phyloP scores from a whole-genome alignment of 306 rosid genomes.

The Casuarina glauca region DNA sequence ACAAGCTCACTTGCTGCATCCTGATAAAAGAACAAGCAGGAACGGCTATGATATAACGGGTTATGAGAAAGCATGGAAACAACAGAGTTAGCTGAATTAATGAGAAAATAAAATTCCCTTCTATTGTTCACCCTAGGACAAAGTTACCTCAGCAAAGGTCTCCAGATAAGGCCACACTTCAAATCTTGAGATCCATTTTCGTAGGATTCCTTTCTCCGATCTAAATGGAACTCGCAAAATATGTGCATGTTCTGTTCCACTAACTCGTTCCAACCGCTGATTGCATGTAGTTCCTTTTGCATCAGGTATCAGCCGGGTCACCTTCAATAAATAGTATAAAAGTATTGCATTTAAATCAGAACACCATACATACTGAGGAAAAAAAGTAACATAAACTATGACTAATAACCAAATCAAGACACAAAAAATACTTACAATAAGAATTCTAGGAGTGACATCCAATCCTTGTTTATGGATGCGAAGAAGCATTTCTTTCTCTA shows the following conservation, averaged over 20 bases:
- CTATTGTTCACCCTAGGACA: neutral
- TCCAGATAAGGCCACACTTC: slow-evolving; percentile 95
- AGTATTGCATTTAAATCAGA: neutral
- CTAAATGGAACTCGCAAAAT: slow-evolving; percentile 93
- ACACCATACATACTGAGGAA: neutral
- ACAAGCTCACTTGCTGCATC: slow-evolving; percentile 78
- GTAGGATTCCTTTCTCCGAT: slow-evolving; percentile 69
- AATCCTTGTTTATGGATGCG: slow-evolving; percentile 82
- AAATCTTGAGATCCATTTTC: slow-evolving; percentile 96
- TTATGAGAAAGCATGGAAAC: neutral
- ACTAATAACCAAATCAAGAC: slow-evolving; percentile 7
- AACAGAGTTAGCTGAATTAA: neutral
- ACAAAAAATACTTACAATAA: slow-evolving; percentile 57
- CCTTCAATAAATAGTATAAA: slow-evolving; percentile 35
- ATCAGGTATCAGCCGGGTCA: slow-evolving; percentile 89
- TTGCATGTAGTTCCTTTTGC: slow-evolving; percentile 94
- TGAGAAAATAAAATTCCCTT: neutral
- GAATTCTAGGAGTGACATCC: slow-evolving; percentile 72
- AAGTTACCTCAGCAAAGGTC: slow-evolving; percentile 93
- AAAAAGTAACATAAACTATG: slow-evolving; percentile 6
- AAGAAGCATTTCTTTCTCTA: slow-evolving; percentile 86
- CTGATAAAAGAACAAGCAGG: slow-evolving; percentile 42
- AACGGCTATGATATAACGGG: slow-evolving; percentile 8
- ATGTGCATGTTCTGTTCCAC: slow-evolving; percentile 76
- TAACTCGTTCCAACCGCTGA: slow-evolving; percentile 84